Conservation (phyloP, 2,329 filamentous ascomycete genomes). For the Aspergillus versicolor region DNA sequence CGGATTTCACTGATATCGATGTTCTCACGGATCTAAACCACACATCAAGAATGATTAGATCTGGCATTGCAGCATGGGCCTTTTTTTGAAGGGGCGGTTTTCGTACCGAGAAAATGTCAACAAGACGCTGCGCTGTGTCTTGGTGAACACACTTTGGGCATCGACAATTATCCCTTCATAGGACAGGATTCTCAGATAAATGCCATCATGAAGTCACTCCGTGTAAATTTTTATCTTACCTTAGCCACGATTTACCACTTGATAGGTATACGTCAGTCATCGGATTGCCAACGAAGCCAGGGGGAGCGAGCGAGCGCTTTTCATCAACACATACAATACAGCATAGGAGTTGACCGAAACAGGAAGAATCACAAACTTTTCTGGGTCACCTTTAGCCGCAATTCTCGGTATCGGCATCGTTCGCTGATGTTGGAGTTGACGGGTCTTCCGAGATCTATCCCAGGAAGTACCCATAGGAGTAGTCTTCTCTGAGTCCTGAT, state of each 20-base stretch:
- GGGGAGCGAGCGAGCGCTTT: no score
- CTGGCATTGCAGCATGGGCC: not conserved
- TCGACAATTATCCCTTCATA: slow-evolving; percentile 67
- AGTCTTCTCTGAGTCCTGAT: no score
- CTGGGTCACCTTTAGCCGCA: not conserved
- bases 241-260: slow-evolving; percentile 19
- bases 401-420: no score
- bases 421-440: no score
- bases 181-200: not conserved
- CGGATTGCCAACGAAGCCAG: not conserved
- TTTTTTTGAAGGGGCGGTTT: no score
- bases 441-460: no score
- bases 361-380: not conserved
- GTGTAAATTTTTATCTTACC: slow-evolving; percentile 15
- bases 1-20: slow-evolving; percentile 38
- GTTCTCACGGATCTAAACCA: slow-evolving; percentile 47
- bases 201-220: slow-evolving; percentile 11
- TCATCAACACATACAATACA: not conserved
- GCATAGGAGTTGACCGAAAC: not conserved
- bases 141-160: slow-evolving; percentile 67
- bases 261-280: slow-evolving; percentile 10
- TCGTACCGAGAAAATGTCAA: slow-evolving; percentile 66
- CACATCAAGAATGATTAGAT: not conserved
- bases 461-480: no score
- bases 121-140: slow-evolving; percentile 66